These are phyloP conservation scores for Fusarium sp. DNA, from an alignment of 2,329 filamentous ascomycete species.

Conservation along the genomic window DNA sequence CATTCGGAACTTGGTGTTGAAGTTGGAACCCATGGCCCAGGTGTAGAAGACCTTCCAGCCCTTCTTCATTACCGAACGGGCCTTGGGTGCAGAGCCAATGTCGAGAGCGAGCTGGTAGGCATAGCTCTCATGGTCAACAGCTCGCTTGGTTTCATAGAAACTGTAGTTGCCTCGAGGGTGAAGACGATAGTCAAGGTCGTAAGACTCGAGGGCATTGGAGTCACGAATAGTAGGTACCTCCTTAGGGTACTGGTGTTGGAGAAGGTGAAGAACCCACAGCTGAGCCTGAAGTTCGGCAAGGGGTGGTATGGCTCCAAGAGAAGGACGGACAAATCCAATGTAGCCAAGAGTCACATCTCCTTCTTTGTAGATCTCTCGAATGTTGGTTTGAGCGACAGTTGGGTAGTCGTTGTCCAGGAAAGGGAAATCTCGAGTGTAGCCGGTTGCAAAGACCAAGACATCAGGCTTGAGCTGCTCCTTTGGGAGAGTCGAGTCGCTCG, in stretches of 20 bases:
- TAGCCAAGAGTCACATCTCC: conserved; percentile 53
- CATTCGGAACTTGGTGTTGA: conserved; percentile 60
- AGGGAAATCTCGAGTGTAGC: conserved; percentile 54
- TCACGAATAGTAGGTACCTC: conserved; percentile 24
- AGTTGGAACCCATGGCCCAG: conserved; percentile 60
- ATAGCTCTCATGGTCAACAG: conserved; percentile 60
- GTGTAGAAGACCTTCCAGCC: conserved; percentile 52
- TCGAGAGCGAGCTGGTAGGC: conserved; percentile 60
- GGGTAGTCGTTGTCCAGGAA: conserved; percentile 54
- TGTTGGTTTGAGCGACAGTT: conserved; percentile 56
- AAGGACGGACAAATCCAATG: conserved; percentile 59
- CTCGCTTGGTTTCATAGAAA: conserved; percentile 49
- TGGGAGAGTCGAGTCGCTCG: conserved; percentile 42
- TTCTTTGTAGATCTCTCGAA: conserved; percentile 62
- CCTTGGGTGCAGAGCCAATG: conserved; percentile 54
- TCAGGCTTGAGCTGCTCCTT: conserved; percentile 50
- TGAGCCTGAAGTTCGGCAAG: conserved; percentile 60
- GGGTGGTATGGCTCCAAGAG: conserved; percentile 58
- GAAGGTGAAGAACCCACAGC: conserved; percentile 55
- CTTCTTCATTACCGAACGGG: conserved; percentile 47
- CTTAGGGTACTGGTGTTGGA: conserved; percentile 44
- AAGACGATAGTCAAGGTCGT: conserved; percentile 54
- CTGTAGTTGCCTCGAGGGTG: conserved; percentile 48
- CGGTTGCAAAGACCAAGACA: conserved; percentile 58
- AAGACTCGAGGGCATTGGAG: conserved; percentile 42